Evolutionary conservation across 257 asterid species (phyloP).

Genomic region (Solanum virginianum): DNA sequence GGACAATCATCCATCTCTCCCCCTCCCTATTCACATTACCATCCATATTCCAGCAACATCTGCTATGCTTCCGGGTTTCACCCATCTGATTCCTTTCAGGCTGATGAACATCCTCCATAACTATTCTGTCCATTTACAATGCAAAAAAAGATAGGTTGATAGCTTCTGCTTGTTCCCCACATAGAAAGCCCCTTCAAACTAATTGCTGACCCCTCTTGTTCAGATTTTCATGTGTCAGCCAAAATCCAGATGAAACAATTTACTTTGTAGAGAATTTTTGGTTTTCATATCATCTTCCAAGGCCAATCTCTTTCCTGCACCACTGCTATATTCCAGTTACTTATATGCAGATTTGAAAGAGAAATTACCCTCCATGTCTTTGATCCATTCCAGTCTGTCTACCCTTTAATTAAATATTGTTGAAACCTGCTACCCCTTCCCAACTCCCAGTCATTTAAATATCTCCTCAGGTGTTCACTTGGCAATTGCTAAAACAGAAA

Average conservation of each 20-base stretch:
- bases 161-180: not conserved
- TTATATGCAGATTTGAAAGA: not conserved
- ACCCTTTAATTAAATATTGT: not conserved
- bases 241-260: not conserved
- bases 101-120: not conserved
- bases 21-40: not conserved
- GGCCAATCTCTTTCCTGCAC: not conserved
- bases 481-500: not conserved
- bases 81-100: not conserved
- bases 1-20: not conserved
- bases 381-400: not conserved
- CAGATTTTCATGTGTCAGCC: not conserved
- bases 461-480: not conserved
- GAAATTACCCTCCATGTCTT: not conserved
- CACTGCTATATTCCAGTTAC: not conserved
- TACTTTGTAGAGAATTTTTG: not conserved
- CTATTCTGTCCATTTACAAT: not conserved
- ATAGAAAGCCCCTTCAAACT: not conserved
- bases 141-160: not conserved
- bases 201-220: not conserved
- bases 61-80: not conserved
- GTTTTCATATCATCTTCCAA: not conserved
- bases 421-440: not conserved
- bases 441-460: not conserved
- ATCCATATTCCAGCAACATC: not conserved